Conservation (phyloP, 352 stramenopile species). For the Globisporangium iwayamae region DNA sequence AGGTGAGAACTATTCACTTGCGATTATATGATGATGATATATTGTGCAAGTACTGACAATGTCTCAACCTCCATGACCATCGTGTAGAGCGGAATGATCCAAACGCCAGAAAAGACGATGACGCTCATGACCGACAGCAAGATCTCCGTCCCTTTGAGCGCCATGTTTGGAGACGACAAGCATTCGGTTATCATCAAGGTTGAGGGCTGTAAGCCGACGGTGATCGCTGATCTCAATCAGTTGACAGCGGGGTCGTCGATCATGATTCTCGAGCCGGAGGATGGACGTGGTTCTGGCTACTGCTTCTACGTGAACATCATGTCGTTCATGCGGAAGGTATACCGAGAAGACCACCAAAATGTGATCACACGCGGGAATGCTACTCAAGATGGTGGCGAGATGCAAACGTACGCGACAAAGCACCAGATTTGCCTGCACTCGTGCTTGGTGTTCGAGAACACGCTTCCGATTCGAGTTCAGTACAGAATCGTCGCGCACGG, state of each 20-base stretch:
- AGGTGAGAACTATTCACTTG: slow-evolving; percentile 23
- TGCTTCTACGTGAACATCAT: slow-evolving; percentile 85
- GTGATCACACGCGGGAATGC: slow-evolving; percentile 59
- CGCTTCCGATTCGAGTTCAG: slow-evolving; percentile 79
- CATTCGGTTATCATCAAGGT: slow-evolving; percentile 86
- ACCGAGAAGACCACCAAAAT: slow-evolving; percentile 82
- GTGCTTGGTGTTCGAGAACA: slow-evolving; percentile 86
- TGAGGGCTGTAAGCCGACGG: slow-evolving; percentile 77
- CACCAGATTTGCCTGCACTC: slow-evolving; percentile 85
- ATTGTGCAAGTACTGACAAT: not conserved
- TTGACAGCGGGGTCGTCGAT: slow-evolving; percentile 62
- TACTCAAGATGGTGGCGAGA: slow-evolving; percentile 34
- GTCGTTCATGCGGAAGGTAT: slow-evolving; percentile 83
- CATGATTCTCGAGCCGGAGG: slow-evolving; percentile 65
- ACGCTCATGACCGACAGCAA: slow-evolving; percentile 68
- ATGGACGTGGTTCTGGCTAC: slow-evolving; percentile 54
- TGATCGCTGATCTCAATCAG: slow-evolving; percentile 69
- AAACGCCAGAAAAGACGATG: slow-evolving; percentile 38
- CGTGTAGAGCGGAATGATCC: slow-evolving; percentile 33
- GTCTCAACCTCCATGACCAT: not conserved
- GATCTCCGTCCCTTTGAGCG: slow-evolving; percentile 77
- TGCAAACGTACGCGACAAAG: slow-evolving; percentile 84
- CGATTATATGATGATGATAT: not conserved
- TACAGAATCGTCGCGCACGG: slow-evolving; percentile 59
- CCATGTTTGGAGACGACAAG: slow-evolving; percentile 75